Evolutionary conservation across 805 yeast species (phyloP), one percentile per base, ranked within the genome.

Genomic region (Candida ficus): DNA sequence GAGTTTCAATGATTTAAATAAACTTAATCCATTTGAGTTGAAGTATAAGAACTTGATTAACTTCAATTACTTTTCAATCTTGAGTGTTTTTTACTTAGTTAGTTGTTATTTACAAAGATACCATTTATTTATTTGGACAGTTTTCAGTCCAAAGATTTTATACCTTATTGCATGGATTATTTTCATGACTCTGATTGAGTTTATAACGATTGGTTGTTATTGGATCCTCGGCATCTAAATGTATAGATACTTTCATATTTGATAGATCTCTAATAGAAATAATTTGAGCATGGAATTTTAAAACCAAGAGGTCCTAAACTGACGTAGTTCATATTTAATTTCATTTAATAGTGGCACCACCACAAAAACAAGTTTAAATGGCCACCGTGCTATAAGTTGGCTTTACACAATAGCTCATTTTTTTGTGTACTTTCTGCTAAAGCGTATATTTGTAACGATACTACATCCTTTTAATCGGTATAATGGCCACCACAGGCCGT

Each of bases 101-200:
- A 82, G 96, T 12, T 93, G 98, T 58, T 71, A 73, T 37, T 67
- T 75, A 17, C 70, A 90, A 50, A 70, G 95, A 50, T 84, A 81
- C 55, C 99, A 93, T 60, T 67, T 93, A 42, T 93, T 93, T 58
- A 84, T 93, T 9, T 93, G 99, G 99, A 90, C 98, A 2, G 99
- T 93, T 7, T 93, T 93, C 64, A 85, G 95, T 38, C 99, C 99
- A 1, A 91, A 90, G 54, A 60, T 93, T 5, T 71, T 95, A 27
- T 93, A 83, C 58, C 80, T 82, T 49, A 76, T 78, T 2, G 79
- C 80, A 4, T 93, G 98, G 98, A 65, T 73, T 25, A 41, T 75
- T 4, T 64, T 77, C 33, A 66, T 79, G 69, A 61, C 61, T 52
- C 33, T 27, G 4, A 16, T 38, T 6, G 42, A 38, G 17, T 33